Evolutionary conservation across 2,329 filamentous ascomycete genomes (phyloP), one percentile per base, ranked within the genome.

Genomic region (Lasiodiplodia gonubiensis): DNA sequence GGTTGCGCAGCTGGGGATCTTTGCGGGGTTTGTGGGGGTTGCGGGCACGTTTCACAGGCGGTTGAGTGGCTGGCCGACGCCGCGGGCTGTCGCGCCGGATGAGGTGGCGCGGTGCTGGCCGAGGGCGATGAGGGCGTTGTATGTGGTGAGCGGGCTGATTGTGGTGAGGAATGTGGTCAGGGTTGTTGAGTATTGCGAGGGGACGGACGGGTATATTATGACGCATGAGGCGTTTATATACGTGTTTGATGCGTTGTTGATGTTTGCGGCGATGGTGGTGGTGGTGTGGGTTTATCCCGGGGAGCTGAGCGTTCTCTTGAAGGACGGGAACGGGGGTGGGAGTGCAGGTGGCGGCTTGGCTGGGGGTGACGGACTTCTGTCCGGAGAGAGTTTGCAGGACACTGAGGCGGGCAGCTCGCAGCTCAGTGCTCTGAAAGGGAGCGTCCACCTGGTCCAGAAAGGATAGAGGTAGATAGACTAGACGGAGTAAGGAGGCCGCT

Each of bases 1-100:
- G 4, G 75, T 82, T 18, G 72, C 86, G 42, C 84, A 87, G 69
- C 76, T 86, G 68, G 60, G 79, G 65, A 83, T 84, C 70, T 86
- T 86, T 72, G 75, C 79, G 12, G 78, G 84, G 66, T 86, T 86
- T 76, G 78, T 82, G 67, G 71, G 77, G 68, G 48, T 75, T 51
- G 67, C 70, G 16, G 72, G 70, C 4, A 30, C 75, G 59, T 78
- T 76, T 68, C 70, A 78, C 52, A 2, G 4, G 16, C 2, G 48
- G 25, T 7, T 37, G 10, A 75, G 68, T 52, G 75, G 2, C 21
- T 57, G 52, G n/a, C 74, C 75, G 2, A 74, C 71, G 12, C 30
- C 49, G 3, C 23, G 21, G 30, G 30, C 48, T 3, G 21, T 12
- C 4, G 2, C 65, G 12, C 37, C 55, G 10, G 25, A 27, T 2